Percentiles rank a stretch among this genome's conserved stretches.
Conservation (phyloP, 2,329 filamentous ascomycete genomes). For the Purpureocillium lavendulum region DNA sequence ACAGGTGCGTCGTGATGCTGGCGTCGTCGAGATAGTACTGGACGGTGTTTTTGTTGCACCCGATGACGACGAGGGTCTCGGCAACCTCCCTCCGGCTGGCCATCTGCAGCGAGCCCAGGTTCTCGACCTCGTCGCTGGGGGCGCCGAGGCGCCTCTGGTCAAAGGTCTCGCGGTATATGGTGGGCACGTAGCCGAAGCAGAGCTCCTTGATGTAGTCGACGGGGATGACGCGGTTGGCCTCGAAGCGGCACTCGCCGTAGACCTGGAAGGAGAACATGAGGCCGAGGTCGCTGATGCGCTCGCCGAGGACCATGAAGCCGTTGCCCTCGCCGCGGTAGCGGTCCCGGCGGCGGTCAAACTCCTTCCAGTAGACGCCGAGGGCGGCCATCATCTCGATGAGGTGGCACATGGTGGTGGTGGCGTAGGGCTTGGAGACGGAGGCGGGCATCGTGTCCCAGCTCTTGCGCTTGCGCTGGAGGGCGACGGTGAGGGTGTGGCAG, state of each 20-base stretch:
- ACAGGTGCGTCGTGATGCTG: slow-evolving; percentile 36
- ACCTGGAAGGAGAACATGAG: slow-evolving; percentile 46
- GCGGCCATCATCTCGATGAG: slow-evolving; percentile 45
- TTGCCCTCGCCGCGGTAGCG: slow-evolving; percentile 48
- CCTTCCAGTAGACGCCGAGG: slow-evolving; percentile 50
- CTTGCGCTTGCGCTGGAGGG: slow-evolving; percentile 36
- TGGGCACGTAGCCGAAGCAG: slow-evolving; percentile 47
- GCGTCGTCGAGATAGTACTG: slow-evolving; percentile 31
- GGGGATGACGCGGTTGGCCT: slow-evolving; percentile 43
- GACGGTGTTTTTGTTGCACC: slow-evolving; percentile 44
- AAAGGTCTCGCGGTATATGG: slow-evolving; percentile 36
- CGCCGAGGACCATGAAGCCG: slow-evolving; percentile 41
- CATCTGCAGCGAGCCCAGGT: slow-evolving; percentile 36
- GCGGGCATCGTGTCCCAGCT: slow-evolving; percentile 46
- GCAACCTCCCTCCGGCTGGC: slow-evolving; percentile 40
- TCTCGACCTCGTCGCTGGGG: slow-evolving; percentile 30
- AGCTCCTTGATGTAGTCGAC: slow-evolving; percentile 44
- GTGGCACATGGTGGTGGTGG: slow-evolving; percentile 47
- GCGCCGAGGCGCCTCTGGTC: slow-evolving; percentile 30
- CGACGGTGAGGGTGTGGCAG: slow-evolving; percentile 34
- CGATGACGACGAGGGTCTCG: slow-evolving; percentile 42
- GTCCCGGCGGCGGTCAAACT: slow-evolving; percentile 43
- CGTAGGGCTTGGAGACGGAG: slow-evolving; percentile 38
- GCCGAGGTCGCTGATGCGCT: slow-evolving; percentile 38
- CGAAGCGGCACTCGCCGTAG: slow-evolving; percentile 38